These are phyloP conservation scores for Pestalotiopsis sp. DNA, from an alignment of 2,329 filamentous ascomycete genomes.

Conservation along the genomic window DNA sequence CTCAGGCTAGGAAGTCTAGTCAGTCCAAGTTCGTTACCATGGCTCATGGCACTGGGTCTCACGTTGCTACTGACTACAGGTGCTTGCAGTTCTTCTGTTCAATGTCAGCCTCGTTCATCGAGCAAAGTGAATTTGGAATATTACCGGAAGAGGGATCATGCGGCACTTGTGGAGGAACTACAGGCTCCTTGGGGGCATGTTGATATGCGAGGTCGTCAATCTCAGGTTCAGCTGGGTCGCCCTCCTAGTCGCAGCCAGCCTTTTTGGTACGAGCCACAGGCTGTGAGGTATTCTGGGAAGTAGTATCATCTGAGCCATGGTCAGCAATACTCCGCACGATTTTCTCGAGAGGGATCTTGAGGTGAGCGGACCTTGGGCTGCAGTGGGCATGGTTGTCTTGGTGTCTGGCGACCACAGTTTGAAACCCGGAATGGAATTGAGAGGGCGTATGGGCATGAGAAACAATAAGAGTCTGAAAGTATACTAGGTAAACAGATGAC, in stretches of 20 bases:
- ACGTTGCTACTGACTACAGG: background rate
- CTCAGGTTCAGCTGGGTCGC: conserved; percentile 26
- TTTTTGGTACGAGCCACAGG: background rate
- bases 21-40: background rate
- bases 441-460: background rate
- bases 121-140: background rate
- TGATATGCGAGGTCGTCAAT: conserved; percentile 27
- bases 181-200: conserved; percentile 2
- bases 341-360: background rate
- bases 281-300: background rate
- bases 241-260: conserved; percentile 25
- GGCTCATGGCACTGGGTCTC: background rate
- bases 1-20: background rate
- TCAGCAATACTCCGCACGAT: background rate
- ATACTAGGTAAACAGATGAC: background rate
- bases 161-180: background rate
- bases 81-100: background rate
- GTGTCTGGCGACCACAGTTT: background rate
- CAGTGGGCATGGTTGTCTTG: background rate
- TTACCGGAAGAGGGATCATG: background rate
- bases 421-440: background rate
- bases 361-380: background rate
- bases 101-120: background rate
- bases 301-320: background rate
- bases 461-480: background rate